Percentiles rank a stretch among this genome's conserved stretches.
phyloP scores from a whole-genome alignment of 257 asterid genomes.

The Mentha longifolia region DNA sequence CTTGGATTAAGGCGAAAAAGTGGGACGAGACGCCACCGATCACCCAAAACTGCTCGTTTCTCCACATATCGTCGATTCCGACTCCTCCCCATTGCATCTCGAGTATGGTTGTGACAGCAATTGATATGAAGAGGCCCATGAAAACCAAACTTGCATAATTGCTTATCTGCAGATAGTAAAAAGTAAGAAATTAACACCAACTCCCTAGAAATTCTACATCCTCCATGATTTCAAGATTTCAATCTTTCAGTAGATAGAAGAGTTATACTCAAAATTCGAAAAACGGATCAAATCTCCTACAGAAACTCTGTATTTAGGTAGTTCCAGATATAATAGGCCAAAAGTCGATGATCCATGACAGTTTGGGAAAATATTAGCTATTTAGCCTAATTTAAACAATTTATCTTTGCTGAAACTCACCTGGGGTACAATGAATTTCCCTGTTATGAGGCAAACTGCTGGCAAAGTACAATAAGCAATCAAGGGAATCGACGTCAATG shows the following conservation, averaged over 20 bases:
- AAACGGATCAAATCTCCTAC: too few species aligned
- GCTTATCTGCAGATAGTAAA: constrained; percentile 49
- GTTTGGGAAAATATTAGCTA: too few species aligned
- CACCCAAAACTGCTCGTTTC: constrained; percentile 76
- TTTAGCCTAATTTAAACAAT: background rate
- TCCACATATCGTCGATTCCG: constrained; percentile 65
- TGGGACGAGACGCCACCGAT: constrained; percentile 67
- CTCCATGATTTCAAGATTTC: too few species aligned
- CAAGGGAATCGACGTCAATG: constrained; percentile 51
- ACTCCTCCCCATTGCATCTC: constrained; percentile 75
- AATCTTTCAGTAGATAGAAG: background rate
- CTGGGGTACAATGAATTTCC: constrained; percentile 56
- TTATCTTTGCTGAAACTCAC: constrained; percentile 21
- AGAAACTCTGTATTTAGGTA: too few species aligned
- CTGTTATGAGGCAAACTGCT: constrained; percentile 52
- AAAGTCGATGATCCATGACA: too few species aligned
- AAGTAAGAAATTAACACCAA: background rate
- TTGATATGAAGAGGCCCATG: constrained; percentile 61
- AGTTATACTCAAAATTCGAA: background rate
- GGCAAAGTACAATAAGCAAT: constrained; percentile 53
- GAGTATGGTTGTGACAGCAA: constrained; percentile 55
- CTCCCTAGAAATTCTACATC: too few species aligned
- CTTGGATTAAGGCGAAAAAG: constrained; percentile 64
- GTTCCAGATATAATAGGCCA: too few species aligned
- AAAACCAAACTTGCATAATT: constrained; percentile 68